Evolutionary conservation across 768 basidiomycete genomes (phyloP), one percentile per base, ranked within the genome.

Genomic region (Strobilomyces confusus): DNA sequence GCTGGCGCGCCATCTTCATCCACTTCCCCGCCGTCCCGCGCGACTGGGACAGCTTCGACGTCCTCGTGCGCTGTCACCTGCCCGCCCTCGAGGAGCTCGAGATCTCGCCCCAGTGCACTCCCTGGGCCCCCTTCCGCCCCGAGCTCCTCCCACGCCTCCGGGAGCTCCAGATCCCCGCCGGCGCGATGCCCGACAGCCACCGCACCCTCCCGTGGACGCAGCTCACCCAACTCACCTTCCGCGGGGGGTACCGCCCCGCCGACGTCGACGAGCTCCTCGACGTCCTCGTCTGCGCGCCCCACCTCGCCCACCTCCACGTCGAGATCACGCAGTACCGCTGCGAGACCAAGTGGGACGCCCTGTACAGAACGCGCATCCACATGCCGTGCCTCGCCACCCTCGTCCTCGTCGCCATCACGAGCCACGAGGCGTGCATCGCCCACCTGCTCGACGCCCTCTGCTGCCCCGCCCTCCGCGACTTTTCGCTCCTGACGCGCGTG

Each of bases 151-250:
- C 67, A 0, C 59, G 55, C 1, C 38, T 68, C 12, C 58, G 33
- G 9, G 67, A 69, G 42, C 32, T 68, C 19, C 66, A 68, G 61
- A 60, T 68, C n/a, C 66, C 66, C 7, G 66, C 66, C 0, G 66
- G 66, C 29, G 58, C 62, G 34, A 68, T 68, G 66, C 64, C 66
- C 17, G 66, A 67, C 17, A 68, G 66, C 50, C 66, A 68, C 55
- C 49, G 46, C 13, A 69, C 67, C n/a, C n/a, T 68, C 17, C 67
- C 67, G 20, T 68, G 67, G 67, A 65, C 67, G 5, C 67, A 68
- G 44, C 47, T 68, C 9, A 68, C 67, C 1, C 67, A 69, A n/a
- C 61, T 68, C 5, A 69, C 67, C 3, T 59, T 68, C 29, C 66
- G 66, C 15, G 66, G 66, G 1, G 66, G 66, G 11, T 68, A 68